Base-by-base conservation (phyloP, 2,329 filamentous ascomycete genomes). In the Mariannaea sp. region DNA sequence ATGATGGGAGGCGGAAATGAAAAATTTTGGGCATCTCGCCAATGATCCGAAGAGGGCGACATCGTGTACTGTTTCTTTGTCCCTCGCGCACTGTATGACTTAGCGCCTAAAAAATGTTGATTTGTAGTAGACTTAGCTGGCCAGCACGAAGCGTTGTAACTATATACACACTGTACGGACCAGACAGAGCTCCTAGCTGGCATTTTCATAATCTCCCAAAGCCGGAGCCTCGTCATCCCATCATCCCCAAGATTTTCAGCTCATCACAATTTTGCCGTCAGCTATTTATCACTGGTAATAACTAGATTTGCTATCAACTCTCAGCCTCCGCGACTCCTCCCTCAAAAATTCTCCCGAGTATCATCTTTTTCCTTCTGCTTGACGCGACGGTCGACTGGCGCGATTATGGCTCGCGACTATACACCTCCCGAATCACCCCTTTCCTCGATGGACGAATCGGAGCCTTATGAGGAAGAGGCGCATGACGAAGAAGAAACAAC, bases 391-490 rank as follows among this genome's bases (percentile, higher is more conserved):
- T 55, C 35, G 47, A 49, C 55, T 52, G 56, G 61, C 66, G 66
- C 66, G 49, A 64, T 58, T 50, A 73, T 73, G 71, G 66, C 69
- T 54, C 70, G 68, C 61, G 65, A 68, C 47, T 71, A 68, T 49
- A 72, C 72, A 24, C 72, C 72, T 30, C 69, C 72, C 12, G 77
- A 80, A 50, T 79, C 77, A 27, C 77, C 78, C 19, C 70, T 79
- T 4, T 80, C 78, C 24, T 79, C 77, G 4, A 71, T 78, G 65
- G 72, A 71, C 16, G 75, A 76, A 4, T 75, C 75, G 40, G 77
- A 77, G 44, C 73, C 71, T 14, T 78, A 74, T 47, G 76, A 80
- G 40, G 76, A 80, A 38, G 77, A 79, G 16, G 72, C 57, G 13
- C 71, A 73, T 35, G 77, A 78, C 19, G 68, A 72, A 35, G 71